Conservation (phyloP, 441 rosid species). For the Hura crepitans region DNA sequence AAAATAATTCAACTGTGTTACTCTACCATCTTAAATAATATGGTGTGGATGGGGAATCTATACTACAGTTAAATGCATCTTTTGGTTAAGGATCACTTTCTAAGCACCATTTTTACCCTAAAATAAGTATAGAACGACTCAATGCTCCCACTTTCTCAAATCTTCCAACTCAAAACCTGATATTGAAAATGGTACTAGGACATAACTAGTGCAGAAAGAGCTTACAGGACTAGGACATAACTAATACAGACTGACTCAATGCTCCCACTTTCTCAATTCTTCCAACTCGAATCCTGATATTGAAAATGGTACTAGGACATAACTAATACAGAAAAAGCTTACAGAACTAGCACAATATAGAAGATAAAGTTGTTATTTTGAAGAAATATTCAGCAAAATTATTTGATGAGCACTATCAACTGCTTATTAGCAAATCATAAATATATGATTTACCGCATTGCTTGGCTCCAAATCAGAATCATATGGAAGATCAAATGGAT, state of each 20-base stretch:
- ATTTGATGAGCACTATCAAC: conserved; percentile 11
- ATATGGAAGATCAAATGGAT: conserved; percentile 91
- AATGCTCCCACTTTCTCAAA: background rate
- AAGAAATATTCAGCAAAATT: conserved; percentile 13
- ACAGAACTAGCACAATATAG: conserved; percentile 2
- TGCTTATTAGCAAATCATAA: conserved; percentile 15
- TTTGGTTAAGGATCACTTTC: background rate
- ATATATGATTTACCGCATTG: conserved; percentile 51
- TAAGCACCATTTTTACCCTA: background rate
- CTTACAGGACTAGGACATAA: conserved; percentile 1
- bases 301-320: conserved; percentile 7
- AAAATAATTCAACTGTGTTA: background rate
- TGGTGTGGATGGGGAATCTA: background rate
- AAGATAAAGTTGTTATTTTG: background rate
- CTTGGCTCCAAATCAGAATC: conserved; percentile 55
- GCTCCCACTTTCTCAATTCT: background rate
- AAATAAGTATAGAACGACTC: background rate
- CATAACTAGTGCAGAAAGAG: background rate
- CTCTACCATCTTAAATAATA: background rate
- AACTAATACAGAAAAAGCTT: background rate
- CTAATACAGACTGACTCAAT: background rate
- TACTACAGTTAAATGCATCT: background rate
- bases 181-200: too few species aligned
- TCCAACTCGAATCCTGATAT: too few species aligned
- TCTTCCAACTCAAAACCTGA: background rate